These are phyloP conservation scores for Sporobolomyces pararoseus DNA, from an alignment of 768 basidiomycete genomes.

Conservation along the genomic window DNA sequence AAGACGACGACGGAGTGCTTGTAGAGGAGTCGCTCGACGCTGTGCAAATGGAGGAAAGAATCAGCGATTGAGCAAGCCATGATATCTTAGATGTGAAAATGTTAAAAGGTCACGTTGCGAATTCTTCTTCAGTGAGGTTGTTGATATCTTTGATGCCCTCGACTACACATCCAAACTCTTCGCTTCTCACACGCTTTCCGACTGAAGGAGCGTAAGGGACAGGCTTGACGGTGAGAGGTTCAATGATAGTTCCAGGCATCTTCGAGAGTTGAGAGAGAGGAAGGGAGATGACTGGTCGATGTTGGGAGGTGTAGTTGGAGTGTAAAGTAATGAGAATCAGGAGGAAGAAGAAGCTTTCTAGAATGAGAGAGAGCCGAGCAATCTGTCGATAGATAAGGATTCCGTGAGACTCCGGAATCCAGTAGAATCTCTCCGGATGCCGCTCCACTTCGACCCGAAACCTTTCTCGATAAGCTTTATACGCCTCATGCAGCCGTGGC, in stretches of 20 bases:
- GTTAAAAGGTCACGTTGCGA: constrained; percentile 10
- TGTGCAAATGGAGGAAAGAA: background rate
- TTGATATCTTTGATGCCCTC: constrained; percentile 35
- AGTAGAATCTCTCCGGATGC: too few species aligned
- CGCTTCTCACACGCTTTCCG: constrained; percentile 9
- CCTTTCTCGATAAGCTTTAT: background rate
- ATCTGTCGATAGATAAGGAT: background rate
- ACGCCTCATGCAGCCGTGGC: too few species aligned
- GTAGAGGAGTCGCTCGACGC: constrained; percentile 42
- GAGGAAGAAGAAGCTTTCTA: too few species aligned
- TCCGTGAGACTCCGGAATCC: background rate
- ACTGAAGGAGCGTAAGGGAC: constrained; percentile 14
- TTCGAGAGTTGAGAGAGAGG: background rate
- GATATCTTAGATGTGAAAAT: background rate
- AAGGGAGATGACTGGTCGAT: background rate
- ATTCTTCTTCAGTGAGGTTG: constrained; percentile 18
- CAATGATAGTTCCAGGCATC: background rate
- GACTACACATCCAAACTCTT: constrained; percentile 32
- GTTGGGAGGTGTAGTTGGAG: background rate
- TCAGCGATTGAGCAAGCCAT: background rate
- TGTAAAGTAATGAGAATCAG: too few species aligned
- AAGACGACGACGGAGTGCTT: constrained; percentile 43
- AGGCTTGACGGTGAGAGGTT: constrained; percentile 9
- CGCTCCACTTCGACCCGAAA: constrained; percentile 5
- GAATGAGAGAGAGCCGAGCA: too few species aligned